A percentile compares a stretch with the other conserved stretches of the same genome.
These are phyloP conservation scores for Senecio squalidus DNA, from an alignment of 140 eudicot genomes.

Conservation along the genomic window DNA sequence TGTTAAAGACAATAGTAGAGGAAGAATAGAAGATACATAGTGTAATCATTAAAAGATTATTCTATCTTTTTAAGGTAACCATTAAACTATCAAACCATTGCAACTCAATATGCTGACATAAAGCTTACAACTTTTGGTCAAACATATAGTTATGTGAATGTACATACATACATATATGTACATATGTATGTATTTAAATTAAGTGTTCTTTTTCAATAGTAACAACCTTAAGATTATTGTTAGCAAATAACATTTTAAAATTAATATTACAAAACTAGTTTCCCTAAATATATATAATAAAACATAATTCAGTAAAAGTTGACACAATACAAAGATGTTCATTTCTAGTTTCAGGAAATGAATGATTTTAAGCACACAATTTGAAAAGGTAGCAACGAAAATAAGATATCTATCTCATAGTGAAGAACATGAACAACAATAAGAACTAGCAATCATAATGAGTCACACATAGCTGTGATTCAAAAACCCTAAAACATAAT, in stretches of 20 bases:
- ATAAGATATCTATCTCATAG: slow-evolving; percentile 9
- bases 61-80: slow-evolving; percentile 23
- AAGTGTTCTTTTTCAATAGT: no score
- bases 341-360: no score
- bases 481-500: slow-evolving; percentile 8
- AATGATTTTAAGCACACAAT: no score
- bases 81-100: slow-evolving; percentile 19
- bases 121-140: slow-evolving; percentile 13
- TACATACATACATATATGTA: background rate
- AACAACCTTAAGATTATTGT: no score
- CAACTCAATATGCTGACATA: slow-evolving; percentile 18
- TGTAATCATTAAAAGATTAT: slow-evolving; percentile 11
- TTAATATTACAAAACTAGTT: no score
- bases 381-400: no score
- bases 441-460: background rate
- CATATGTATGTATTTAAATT: no score
- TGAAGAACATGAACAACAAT: background rate
- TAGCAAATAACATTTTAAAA: no score
- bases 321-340: background rate
- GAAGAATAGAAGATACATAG: slow-evolving; percentile 2
- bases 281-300: no score
- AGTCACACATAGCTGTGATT: slow-evolving; percentile 4
- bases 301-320: no score
- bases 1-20: slow-evolving; percentile 3
- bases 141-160: background rate